These are phyloP conservation scores for Rhynchosporium agropyri DNA, from an alignment of 2,329 filamentous ascomycete genomes.

Conservation along the genomic window DNA sequence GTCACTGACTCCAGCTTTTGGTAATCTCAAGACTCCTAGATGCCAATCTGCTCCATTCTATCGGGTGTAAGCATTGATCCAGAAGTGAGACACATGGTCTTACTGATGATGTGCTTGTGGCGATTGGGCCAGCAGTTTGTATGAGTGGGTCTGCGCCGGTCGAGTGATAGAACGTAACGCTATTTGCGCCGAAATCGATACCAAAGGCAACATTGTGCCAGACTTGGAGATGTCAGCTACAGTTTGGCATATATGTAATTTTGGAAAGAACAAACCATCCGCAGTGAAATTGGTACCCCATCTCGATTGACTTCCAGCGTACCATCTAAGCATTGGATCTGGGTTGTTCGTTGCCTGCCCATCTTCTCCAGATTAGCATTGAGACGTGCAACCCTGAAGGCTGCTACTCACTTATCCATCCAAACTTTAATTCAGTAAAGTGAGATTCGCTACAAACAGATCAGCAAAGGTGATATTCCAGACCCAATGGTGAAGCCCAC, in stretches of 20 bases:
- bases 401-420: conserved; percentile 54
- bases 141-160: conserved; percentile 62
- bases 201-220: conserved; percentile 79
- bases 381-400: background rate
- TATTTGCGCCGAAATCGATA: conserved; percentile 66
- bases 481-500: background rate
- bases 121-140: conserved; percentile 61
- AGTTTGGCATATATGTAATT: background rate
- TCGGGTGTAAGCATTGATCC: background rate
- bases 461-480: background rate
- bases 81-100: background rate
- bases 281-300: conserved; percentile 65
- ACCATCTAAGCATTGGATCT: conserved; percentile 65
- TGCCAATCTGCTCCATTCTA: conserved; percentile 72
- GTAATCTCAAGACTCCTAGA: conserved; percentile 68
- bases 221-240: conserved; percentile 41
- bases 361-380: background rate
- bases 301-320: conserved; percentile 59
- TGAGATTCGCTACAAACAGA: conserved; percentile 55
- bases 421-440: conserved; percentile 74
- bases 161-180: conserved; percentile 71
- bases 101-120: conserved; percentile 57
- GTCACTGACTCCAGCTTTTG: conserved; percentile 53
- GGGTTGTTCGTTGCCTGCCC: conserved; percentile 44
- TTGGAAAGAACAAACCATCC: conserved; percentile 38